A percentile compares a stretch with the other conserved stretches of the same genome.
Conservation (phyloP, 495 filamentous ascomycete genomes). For the Aspergillus olivimuriae region DNA sequence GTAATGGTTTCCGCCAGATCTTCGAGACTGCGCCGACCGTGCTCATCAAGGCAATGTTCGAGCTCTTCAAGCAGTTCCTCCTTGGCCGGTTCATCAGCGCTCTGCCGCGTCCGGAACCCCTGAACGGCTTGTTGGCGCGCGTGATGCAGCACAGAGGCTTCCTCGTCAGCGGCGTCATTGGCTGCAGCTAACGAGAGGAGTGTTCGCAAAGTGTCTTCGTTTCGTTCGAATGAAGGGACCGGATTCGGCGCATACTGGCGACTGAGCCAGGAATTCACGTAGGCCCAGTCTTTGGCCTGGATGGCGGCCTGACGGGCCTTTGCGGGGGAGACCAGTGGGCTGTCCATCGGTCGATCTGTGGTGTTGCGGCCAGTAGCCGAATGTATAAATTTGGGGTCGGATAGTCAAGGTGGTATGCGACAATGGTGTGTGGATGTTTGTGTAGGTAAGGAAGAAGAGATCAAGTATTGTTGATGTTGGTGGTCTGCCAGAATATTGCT, state of each 20-base stretch:
- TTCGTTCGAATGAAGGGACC: conserved; percentile 71
- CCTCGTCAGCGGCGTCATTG: conserved; percentile 80
- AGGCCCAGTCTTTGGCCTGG: conserved; percentile 78
- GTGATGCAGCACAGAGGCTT: conserved; percentile 47
- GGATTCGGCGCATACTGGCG: conserved; percentile 58
- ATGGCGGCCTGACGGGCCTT: conserved; percentile 45
- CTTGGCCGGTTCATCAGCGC: conserved; percentile 27
- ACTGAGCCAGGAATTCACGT: conserved; percentile 74
- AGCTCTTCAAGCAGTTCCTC: conserved; percentile 33
- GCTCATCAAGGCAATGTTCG: conserved; percentile 35
- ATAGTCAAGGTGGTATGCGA: too few species aligned
- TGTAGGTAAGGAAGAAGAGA: background rate
- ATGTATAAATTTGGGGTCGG: too few species aligned
- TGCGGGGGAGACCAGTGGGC: conserved; percentile 37
- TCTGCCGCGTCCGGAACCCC: conserved; percentile 27
- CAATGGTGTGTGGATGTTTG: background rate
- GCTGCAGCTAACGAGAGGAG: conserved; percentile 67
- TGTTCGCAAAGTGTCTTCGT: conserved; percentile 71
- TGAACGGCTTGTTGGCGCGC: conserved; percentile 35
- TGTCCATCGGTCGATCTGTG: conserved; percentile 23
- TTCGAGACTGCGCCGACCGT: conserved; percentile 26
- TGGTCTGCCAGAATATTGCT: too few species aligned
- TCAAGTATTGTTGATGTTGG: background rate
- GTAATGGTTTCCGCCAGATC: conserved; percentile 33
- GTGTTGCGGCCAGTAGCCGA: too few species aligned